Evolutionary conservation across 768 basidiomycete species (phyloP), one percentile per base, ranked within the genome.

Genomic region (Lanmaoa pseudosensibilis): DNA sequence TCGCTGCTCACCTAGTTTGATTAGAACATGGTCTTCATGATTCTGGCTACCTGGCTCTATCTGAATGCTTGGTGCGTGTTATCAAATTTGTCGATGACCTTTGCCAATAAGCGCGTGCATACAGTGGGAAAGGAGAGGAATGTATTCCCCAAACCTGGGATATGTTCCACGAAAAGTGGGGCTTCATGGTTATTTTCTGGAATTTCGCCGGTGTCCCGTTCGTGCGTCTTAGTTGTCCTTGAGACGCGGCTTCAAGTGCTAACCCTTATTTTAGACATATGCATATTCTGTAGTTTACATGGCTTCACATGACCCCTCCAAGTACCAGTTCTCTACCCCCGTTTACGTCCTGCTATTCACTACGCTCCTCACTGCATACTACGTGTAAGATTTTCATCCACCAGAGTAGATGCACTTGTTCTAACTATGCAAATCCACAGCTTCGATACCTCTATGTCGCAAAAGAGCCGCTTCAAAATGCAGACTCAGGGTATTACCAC

Each of bases 121-220:
- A 34, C 54, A 91, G 90, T 67, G 90, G 83, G 57, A 97, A 97
- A 72, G 94, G 90, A 40, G 94, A 96, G 66, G 94, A 96, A 67
- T 94, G 91, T 65, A 94, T 95, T 59, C 92, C 93, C 7, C 92
- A 96, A 73, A 95, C 94, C 2, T 98, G 97, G 96, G 97, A 98
- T 66, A 99, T 99, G 93, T 97, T 87, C 78, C 92, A 96, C 65
- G 96, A 99, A 69, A 99, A 99, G 82, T 92, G 91, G 91, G 92
- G 95, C 32, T 98, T 95, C 80, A 88, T 98, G 84, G 88, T 98
- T 61, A 97, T 97, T 69, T 98, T 98, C 78, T 97, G 95, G 95
- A 94, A 94, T 69, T 85, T 93, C 64, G 91, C 94, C 3, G 94
- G 94, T 44, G 92, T 94, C 13, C 92, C 91, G 43, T 94, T 95